Percentiles rank a stretch among this genome's conserved stretches.
phyloP scores from a whole-genome alignment of 2,329 filamentous ascomycete species.

The Ceratocystis cubensis region DNA sequence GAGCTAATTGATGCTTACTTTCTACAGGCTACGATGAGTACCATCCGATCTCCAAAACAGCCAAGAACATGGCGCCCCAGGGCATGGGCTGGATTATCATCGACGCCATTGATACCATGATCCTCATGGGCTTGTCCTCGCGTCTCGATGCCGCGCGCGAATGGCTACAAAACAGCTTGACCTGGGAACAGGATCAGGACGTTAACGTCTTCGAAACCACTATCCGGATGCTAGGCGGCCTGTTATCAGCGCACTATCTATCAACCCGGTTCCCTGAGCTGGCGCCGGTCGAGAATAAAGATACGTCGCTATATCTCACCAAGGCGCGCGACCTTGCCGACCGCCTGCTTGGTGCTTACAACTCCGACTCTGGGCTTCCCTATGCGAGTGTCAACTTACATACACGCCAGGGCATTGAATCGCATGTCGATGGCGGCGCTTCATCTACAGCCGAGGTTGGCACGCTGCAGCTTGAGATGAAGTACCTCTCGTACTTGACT shows the following conservation, averaged over 20 bases:
- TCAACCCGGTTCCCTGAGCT: constrained; percentile 70
- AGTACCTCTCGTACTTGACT: constrained; percentile 88
- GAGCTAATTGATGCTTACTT: constrained; percentile 23
- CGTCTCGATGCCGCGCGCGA: constrained; percentile 72
- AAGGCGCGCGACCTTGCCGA: constrained; percentile 91
- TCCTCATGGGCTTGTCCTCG: constrained; percentile 92
- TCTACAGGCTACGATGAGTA: constrained; percentile 66
- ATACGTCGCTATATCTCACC: constrained; percentile 80
- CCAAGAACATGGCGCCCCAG: constrained; percentile 71
- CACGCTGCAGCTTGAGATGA: constrained; percentile 88
- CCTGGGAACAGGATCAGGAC: constrained; percentile 85
- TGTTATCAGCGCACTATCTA: constrained; percentile 90
- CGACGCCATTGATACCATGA: constrained; percentile 89
- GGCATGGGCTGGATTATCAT: constrained; percentile 98
- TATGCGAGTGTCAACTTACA: constrained; percentile 83
- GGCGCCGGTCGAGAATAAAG: constrained; percentile 59
- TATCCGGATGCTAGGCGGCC: constrained; percentile 88
- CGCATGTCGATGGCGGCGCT: constrained; percentile 73
- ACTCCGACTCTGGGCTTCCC: constrained; percentile 74
- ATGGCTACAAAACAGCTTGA: constrained; percentile 71
- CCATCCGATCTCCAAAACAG: constrained; percentile 66
- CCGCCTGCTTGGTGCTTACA: constrained; percentile 73
- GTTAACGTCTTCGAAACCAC: constrained; percentile 98
- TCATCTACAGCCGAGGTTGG: constrained; percentile 91
- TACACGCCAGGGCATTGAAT: constrained; percentile 60